A percentile compares a stretch with the other conserved stretches of the same genome.
phyloP scores from a whole-genome alignment of 129 eudicot genomes.

The Centella asiatica region DNA sequence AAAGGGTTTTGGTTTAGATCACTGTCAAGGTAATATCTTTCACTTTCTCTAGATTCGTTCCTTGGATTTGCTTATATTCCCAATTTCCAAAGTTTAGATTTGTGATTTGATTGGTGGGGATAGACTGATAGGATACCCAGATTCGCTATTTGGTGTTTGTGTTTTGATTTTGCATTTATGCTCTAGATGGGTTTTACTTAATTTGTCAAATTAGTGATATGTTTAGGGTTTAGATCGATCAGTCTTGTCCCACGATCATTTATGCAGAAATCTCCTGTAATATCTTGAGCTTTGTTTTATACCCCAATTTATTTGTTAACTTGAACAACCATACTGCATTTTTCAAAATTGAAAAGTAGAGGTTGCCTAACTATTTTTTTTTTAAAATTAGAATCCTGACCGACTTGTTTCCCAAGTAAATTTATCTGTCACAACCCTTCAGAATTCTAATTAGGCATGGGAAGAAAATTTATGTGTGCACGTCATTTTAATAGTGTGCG shows the following conservation, averaged over 20 bases:
- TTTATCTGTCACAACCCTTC: background rate
- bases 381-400: background rate
- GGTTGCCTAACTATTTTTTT: background rate
- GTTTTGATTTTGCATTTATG: background rate
- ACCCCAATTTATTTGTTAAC: conserved; percentile 1
- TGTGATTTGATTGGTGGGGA: conserved; percentile 1
- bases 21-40: conserved; percentile 27
- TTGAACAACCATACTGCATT: background rate
- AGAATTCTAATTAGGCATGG: background rate
- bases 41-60: background rate
- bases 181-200: background rate
- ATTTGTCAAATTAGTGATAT: background rate
- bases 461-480: background rate
- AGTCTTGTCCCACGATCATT: background rate
- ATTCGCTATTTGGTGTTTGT: background rate
- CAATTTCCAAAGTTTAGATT: background rate
- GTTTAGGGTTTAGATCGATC: background rate
- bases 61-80: conserved; percentile 1
- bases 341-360: background rate
- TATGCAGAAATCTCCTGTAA: background rate
- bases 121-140: background rate
- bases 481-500: background rate
- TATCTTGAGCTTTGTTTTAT: background rate
- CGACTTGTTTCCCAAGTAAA: background rate
- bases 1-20: conserved; percentile 31